A percentile compares a stretch with the other conserved stretches of the same genome.
Evolutionary conservation across 2,329 filamentous ascomycete genomes (phyloP).

Genomic region (Nothophaeocryptopus gaeumannii): DNA sequence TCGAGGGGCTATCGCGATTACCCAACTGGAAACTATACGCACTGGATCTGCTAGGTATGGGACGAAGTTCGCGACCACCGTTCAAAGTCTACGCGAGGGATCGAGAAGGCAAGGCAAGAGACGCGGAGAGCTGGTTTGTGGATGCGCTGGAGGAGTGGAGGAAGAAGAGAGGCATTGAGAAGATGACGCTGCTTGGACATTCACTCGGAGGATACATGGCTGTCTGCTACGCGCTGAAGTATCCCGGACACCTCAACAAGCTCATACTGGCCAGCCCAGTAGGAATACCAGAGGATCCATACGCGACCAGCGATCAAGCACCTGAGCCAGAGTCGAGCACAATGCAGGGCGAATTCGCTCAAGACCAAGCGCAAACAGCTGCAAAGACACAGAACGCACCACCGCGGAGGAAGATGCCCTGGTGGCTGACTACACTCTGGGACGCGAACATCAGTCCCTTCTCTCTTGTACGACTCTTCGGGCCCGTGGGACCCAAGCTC

Average conservation of each 20-base stretch:
- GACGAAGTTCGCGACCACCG: constrained; percentile 75
- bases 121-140: constrained; percentile 94
- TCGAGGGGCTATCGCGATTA: constrained; percentile 76
- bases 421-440: constrained; percentile 92
- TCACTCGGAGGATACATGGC: constrained; percentile 93
- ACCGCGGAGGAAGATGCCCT: constrained; percentile 64
- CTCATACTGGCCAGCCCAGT: constrained; percentile 92
- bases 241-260: constrained; percentile 91
- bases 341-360: constrained; percentile 72
- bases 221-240: constrained; percentile 92
- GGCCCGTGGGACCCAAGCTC: constrained; percentile 84
- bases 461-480: constrained; percentile 80
- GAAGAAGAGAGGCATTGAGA: constrained; percentile 79
- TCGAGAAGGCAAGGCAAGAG: constrained; percentile 72
- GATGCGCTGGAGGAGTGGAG: constrained; percentile 97
- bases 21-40: constrained; percentile 87
- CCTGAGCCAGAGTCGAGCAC: constrained; percentile 73
- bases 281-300: constrained; percentile 90
- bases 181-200: constrained; percentile 90
- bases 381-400: constrained; percentile 42
- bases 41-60: constrained; percentile 94
- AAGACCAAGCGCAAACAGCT: constrained; percentile 43
- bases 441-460: constrained; percentile 96
- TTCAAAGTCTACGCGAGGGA: constrained; percentile 83
- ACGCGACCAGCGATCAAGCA: constrained; percentile 76